Percentiles rank a stretch among this genome's conserved stretches.
phyloP scores from a whole-genome alignment of 192 early-diverging fungal species.

The Coemansia biformis region DNA sequence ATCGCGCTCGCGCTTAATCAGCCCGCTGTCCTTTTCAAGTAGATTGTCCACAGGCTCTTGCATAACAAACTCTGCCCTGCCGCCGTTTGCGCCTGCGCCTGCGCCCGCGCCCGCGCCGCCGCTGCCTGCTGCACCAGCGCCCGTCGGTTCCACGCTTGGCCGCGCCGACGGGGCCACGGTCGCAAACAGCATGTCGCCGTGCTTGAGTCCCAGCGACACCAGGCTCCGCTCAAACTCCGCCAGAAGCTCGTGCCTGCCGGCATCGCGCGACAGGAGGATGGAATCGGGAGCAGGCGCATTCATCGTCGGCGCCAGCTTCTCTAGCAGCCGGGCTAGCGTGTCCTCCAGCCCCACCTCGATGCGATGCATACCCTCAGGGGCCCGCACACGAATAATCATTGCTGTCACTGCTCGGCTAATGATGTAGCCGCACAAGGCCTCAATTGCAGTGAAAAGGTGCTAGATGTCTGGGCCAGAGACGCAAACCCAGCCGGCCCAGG shows the following conservation, averaged over 20 bases:
- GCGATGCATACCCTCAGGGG: conserved; percentile 46
- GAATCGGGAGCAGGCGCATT: conserved; percentile 28
- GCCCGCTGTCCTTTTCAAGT: conserved; percentile 75
- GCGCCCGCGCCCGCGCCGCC: conserved; percentile 1
- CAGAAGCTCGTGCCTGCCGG: conserved; percentile 16
- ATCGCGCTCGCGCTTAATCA: conserved; percentile 75
- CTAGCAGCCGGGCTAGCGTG: conserved; percentile 22
- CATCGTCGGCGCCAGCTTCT: conserved; percentile 26
- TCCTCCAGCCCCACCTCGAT: conserved; percentile 29
- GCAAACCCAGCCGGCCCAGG: no score
- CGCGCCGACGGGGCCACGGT: conserved; percentile 18
- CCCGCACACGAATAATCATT: conserved; percentile 46
- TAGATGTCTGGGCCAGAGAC: no score
- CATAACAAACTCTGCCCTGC: no score
- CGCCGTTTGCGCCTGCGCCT: no score
- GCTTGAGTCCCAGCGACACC: conserved; percentile 30
- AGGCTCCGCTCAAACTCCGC: conserved; percentile 34
- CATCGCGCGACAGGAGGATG: conserved; percentile 30
- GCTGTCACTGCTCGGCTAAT: no score
- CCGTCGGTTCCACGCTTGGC: conserved; percentile 21
- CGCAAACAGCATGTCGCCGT: conserved; percentile 42
- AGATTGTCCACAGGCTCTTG: conserved; percentile 76
- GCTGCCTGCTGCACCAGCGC: not conserved
- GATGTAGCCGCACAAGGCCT: no score
- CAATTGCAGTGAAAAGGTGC: no score